Base-by-base conservation (phyloP, 169 alveolate species). In the Theileria equi region DNA sequence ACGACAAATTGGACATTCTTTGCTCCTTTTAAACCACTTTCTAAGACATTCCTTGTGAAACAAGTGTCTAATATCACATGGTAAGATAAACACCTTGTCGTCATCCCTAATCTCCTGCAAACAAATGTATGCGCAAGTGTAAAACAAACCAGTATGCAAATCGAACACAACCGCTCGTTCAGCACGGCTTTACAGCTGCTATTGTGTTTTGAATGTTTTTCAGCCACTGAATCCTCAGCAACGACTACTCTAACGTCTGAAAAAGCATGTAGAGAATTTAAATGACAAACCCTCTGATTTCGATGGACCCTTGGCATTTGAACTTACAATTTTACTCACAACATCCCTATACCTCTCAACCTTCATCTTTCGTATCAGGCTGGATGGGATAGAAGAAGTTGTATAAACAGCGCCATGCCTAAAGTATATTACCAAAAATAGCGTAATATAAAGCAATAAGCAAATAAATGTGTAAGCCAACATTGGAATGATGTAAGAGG, bases 1-100 rank as follows among this genome's bases (percentile, higher is more conserved):
- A 23, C 91, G 77, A 61, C 91, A 85, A 13, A 85, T 85, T 10
- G 91, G 91, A 53, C 91, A 85, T n/a, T 67, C 77, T 34, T 73
- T 67, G 47, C 89, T 85, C 34, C 84, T 67, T 38, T 80, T 41
- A 53, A 85, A 45, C 91, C 91, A 85, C 35, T 66, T 80, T 29
- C 65, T 50, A 23, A 85, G 79, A 28, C 91, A 85, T 3, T 57
- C 83, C 35, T 63, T 55, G 74, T 85, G 91, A 58, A 85, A 85
- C 60, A 80, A 60, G 61, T 85, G 91, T n/a, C 91, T 49, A 29
- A 63, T 68, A 47, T 85, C 91, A 48, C 91, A 85, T 0, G 91
- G 91, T 81, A 85, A 71, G 28, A 85, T 59, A 65, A 65, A 76
- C 26, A 85, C 53, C 72, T 65, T 63, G 16, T 85, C 88, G 47